phyloP scores from a whole-genome alignment of 805 yeast genomes.

The Lachancea lanzarotensis region DNA sequence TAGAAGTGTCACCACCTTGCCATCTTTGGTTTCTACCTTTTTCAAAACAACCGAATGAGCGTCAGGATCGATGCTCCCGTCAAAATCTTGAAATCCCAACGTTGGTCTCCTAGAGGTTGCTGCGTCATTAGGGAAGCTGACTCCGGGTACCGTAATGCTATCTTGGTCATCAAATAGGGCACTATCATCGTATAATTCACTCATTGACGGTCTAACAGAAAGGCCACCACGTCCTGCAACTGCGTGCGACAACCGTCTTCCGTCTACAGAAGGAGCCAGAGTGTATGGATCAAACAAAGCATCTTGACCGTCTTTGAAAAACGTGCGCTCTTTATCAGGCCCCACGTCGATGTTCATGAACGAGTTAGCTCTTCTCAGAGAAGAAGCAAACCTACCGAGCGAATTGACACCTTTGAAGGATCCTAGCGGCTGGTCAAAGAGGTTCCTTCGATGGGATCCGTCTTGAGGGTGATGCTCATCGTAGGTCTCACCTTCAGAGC shows the following conservation, averaged over 20 bases:
- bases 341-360: conserved; percentile 49
- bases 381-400: conserved; percentile 70
- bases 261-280: conserved; percentile 57
- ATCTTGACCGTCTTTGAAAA: conserved; percentile 52
- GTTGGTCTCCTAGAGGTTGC: conserved; percentile 32
- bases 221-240: conserved; percentile 26
- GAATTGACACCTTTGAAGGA: conserved; percentile 64
- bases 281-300: conserved; percentile 64
- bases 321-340: conserved; percentile 46
- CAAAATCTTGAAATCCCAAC: conserved; percentile 40
- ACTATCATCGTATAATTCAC: conserved; percentile 16
- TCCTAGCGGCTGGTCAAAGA: conserved; percentile 44
- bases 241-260: conserved; percentile 58
- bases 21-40: conserved; percentile 63
- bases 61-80: conserved; percentile 34
- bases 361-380: conserved; percentile 73
- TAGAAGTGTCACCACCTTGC: conserved; percentile 60
- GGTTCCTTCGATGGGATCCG: conserved; percentile 28
- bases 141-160: conserved; percentile 37
- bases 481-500: conserved; percentile 2
- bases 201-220: conserved; percentile 21
- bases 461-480: conserved; percentile 4
- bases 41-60: conserved; percentile 49
- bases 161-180: conserved; percentile 34
- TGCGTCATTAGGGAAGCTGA: conserved; percentile 27